Evolutionary conservation across 176 grass and related monocot species (phyloP).

Genomic region (Tuctoria greenei): DNA sequence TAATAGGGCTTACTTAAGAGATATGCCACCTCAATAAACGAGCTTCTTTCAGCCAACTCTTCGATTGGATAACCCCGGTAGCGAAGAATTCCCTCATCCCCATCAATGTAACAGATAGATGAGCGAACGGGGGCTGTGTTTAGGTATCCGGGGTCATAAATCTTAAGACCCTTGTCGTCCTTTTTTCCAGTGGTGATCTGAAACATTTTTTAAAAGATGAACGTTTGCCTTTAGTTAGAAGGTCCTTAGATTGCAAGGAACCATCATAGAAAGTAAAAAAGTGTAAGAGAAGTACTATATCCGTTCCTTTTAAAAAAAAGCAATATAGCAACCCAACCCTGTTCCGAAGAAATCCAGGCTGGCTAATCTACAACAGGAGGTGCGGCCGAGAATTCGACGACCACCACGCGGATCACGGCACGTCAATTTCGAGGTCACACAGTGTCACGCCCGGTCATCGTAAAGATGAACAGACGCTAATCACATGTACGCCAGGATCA

Average conservation of each 20-base stretch:
- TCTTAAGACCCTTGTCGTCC: constrained; percentile 86
- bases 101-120: constrained; percentile 87
- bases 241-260: no score
- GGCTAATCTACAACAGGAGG: not conserved
- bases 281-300: no score
- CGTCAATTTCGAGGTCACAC: not conserved
- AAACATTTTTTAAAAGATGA: not conserved
- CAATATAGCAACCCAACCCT: not conserved
- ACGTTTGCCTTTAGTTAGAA: no score
- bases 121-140: constrained; percentile 89
- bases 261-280: no score
- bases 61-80: constrained; percentile 98
- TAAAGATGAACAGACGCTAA: no score
- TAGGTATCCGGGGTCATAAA: constrained; percentile 93
- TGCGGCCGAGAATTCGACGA: not conserved
- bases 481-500: no score
- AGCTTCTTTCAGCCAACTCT: constrained; percentile 85
- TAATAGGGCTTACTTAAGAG: constrained; percentile 66
- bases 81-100: constrained; percentile 97
- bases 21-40: constrained; percentile 88
- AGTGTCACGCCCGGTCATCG: no score
- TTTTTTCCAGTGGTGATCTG: constrained; percentile 86
- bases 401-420: not conserved
- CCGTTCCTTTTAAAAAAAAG: no score
- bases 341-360: not conserved